Evolutionary conservation across 2,329 filamentous ascomycete genomes (phyloP).

Genomic region (Diaporthe australafricana): DNA sequence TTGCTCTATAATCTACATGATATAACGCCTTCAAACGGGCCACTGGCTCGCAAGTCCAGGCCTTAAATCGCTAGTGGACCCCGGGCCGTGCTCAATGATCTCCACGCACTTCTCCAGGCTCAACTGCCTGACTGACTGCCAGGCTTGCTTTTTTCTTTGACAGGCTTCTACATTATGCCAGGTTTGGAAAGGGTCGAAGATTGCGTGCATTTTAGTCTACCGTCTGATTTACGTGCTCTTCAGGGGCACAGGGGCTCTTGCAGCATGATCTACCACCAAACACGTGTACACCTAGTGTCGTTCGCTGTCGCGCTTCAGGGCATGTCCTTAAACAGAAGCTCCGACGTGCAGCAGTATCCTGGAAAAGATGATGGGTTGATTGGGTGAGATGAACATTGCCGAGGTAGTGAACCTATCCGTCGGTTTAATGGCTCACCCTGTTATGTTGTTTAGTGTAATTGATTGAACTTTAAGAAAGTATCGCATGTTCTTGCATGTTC

Average conservation of each 20-base stretch:
- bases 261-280: neutral
- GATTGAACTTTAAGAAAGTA: neutral
- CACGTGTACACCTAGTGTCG: neutral
- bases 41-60: constrained; percentile 11
- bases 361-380: neutral
- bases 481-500: neutral
- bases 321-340: neutral
- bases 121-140: neutral
- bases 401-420: neutral
- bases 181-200: neutral
- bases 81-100: constrained; percentile 18
- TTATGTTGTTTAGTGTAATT: neutral
- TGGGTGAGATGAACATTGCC: neutral
- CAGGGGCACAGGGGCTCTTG: neutral
- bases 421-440: neutral
- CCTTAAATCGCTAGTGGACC: constrained; percentile 11
- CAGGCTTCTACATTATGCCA: constrained; percentile 1
- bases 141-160: constrained; percentile 7
- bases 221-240: neutral
- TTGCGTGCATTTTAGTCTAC: neutral
- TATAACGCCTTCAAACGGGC: neutral
- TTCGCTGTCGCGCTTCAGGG: neutral
- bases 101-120: neutral
- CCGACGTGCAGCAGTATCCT: neutral
- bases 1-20: neutral